These are phyloP conservation scores for Alternaria dauci DNA, from an alignment of 2,329 filamentous ascomycete species.

Conservation along the genomic window DNA sequence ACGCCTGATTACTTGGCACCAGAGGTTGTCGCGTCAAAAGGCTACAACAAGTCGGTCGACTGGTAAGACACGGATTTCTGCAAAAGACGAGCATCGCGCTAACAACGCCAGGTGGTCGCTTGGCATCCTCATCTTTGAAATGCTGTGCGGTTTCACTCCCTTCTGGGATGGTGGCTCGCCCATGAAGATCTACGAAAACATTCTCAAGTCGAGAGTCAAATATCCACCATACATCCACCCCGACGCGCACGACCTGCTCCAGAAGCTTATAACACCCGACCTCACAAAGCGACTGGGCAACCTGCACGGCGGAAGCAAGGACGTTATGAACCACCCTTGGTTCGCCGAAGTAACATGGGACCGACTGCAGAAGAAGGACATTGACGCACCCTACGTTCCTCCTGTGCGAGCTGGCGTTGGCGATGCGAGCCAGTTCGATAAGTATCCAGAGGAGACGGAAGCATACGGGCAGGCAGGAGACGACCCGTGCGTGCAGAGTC, in stretches of 20 bases:
- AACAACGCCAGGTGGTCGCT: conserved; percentile 82
- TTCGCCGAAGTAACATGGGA: conserved; percentile 99
- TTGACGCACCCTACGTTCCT: conserved; percentile 96
- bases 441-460: conserved; percentile 96
- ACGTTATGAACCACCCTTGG: conserved; percentile 96
- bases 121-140: conserved; percentile 98
- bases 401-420: conserved; percentile 93
- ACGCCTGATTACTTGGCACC: conserved; percentile 97
- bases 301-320: conserved; percentile 85
- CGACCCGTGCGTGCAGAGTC: conserved; percentile 77
- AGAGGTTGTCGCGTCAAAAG: conserved; percentile 98
- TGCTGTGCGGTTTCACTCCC: conserved; percentile 98
- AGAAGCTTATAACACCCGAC: conserved; percentile 92
- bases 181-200: conserved; percentile 99
- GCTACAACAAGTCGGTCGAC: conserved; percentile 99
- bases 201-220: conserved; percentile 93
- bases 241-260: conserved; percentile 90
- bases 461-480: conserved; percentile 80
- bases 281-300: conserved; percentile 95
- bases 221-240: conserved; percentile 96
- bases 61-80: conserved; percentile 70
- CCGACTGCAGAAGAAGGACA: conserved; percentile 90
- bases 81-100: conserved; percentile 8
- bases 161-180: conserved; percentile 99
- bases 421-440: conserved; percentile 96